Evolutionary conservation across 345 rosid genomes (phyloP).

Genomic region (Stellera chamaejasme): DNA sequence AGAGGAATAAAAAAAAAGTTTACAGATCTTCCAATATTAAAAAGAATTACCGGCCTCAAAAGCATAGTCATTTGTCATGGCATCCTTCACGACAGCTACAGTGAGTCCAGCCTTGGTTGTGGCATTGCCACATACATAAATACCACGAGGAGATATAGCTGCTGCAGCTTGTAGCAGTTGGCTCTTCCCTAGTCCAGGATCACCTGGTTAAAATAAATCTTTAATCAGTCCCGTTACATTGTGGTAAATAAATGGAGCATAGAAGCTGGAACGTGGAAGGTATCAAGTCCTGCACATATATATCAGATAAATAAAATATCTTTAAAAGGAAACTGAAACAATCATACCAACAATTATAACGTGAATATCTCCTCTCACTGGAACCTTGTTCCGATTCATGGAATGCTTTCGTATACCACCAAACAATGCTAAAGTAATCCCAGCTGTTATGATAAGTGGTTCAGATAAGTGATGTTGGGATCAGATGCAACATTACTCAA

Average conservation of each 20-base stretch:
- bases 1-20: background rate
- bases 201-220: slow-evolving; percentile 44
- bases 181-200: slow-evolving; percentile 99
- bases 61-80: slow-evolving; percentile 85
- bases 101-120: slow-evolving; percentile 90
- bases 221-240: no score
- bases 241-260: no score
- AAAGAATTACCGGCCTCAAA: slow-evolving; percentile 62
- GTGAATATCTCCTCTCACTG: slow-evolving; percentile 99
- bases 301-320: background rate
- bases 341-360: slow-evolving; percentile 87
- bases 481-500: background rate
- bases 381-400: slow-evolving; percentile 88
- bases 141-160: slow-evolving; percentile 89
- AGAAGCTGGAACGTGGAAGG: background rate
- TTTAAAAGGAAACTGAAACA: slow-evolving; percentile 5
- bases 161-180: slow-evolving; percentile 98
- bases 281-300: background rate
- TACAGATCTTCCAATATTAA: background rate
- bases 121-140: slow-evolving; percentile 95
- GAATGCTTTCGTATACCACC: slow-evolving; percentile 96
- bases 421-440: slow-evolving; percentile 82
- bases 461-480: background rate
- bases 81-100: slow-evolving; percentile 93
- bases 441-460: slow-evolving; percentile 47